Conservation (phyloP, 805 yeast genomes). For the Saccharomycopsis sp. region DNA sequence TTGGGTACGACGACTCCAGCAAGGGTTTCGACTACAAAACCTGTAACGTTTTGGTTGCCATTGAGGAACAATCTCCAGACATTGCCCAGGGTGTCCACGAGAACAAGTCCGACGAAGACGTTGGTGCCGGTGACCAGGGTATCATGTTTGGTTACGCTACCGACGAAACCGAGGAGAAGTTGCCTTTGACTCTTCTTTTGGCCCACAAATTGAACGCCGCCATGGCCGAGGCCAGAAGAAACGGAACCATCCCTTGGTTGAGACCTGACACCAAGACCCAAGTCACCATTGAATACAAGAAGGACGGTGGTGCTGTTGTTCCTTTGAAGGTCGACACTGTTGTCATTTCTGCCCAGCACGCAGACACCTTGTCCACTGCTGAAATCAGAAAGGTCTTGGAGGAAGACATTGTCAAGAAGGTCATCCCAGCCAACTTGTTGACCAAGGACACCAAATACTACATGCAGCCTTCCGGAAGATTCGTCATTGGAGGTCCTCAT, state of each 20-base stretch:
- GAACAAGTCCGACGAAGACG: constrained; percentile 88
- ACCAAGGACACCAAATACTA: constrained; percentile 95
- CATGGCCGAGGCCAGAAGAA: constrained; percentile 95
- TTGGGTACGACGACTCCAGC: constrained; percentile 92
- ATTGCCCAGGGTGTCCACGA: constrained; percentile 99
- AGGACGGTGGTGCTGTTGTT: constrained; percentile 90
- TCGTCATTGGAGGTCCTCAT: constrained; percentile 99
- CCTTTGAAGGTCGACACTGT: constrained; percentile 97
- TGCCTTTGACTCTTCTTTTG: constrained; percentile 89
- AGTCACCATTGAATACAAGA: constrained; percentile 94
- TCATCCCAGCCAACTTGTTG: constrained; percentile 81
- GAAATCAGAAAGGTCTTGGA: constrained; percentile 76
- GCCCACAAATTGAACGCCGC: constrained; percentile 96
- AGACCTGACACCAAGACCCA: constrained; percentile 99
- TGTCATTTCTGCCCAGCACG: constrained; percentile 96
- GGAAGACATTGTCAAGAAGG: constrained; percentile 82
- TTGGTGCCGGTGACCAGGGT: constrained; percentile 99
- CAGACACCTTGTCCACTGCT: constrained; percentile 91
- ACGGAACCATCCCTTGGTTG: constrained; percentile 90
- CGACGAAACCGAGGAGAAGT: constrained; percentile 95
- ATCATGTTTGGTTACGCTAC: constrained; percentile 99
- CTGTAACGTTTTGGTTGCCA: constrained; percentile 97
- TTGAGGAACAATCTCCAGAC: constrained; percentile 98
- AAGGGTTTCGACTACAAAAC: constrained; percentile 99
- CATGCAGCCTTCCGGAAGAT: constrained; percentile 99